Conservation (phyloP, 169 alveolate species). For the Theileria annulata region DNA sequence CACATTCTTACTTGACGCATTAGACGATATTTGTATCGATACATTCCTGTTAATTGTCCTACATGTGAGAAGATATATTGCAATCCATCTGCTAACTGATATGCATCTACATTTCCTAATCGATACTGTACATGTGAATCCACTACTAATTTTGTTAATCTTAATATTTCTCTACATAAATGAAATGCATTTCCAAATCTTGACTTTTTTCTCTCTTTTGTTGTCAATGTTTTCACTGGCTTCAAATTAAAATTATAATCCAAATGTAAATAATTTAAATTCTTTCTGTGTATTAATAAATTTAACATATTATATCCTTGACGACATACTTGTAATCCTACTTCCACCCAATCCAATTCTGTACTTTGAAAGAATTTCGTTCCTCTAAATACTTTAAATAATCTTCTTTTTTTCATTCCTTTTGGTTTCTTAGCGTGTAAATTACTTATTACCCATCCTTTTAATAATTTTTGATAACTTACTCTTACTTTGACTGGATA, state of each 20-base stretch:
- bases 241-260: conserved; percentile 99
- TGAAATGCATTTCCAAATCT: conserved; percentile 99
- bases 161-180: conserved; percentile 97
- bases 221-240: conserved; percentile 99
- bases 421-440: conserved; percentile 93
- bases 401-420: conserved; percentile 89
- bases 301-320: conserved; percentile 99
- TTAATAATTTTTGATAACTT: conserved; percentile 95
- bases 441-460: conserved; percentile 96
- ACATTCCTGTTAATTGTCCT: conserved; percentile 99
- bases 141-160: conserved; percentile 97
- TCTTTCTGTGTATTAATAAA: conserved; percentile 97
- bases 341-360: conserved; percentile 99
- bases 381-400: conserved; percentile 93
- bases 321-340: conserved; percentile 97
- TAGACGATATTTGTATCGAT: conserved; percentile 98
- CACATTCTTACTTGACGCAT: conserved; percentile 99
- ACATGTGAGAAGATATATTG: conserved; percentile 98
- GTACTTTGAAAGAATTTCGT: conserved; percentile 98
- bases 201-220: conserved; percentile 99
- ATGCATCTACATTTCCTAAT: conserved; percentile 99
- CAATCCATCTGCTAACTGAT: conserved; percentile 99
- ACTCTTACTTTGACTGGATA: conserved; percentile 99
- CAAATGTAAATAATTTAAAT: conserved; percentile 96
- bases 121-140: conserved; percentile 99